These are phyloP conservation scores for Celoporthe dispersa DNA, from an alignment of 2,329 filamentous ascomycete genomes.

Conservation along the genomic window DNA sequence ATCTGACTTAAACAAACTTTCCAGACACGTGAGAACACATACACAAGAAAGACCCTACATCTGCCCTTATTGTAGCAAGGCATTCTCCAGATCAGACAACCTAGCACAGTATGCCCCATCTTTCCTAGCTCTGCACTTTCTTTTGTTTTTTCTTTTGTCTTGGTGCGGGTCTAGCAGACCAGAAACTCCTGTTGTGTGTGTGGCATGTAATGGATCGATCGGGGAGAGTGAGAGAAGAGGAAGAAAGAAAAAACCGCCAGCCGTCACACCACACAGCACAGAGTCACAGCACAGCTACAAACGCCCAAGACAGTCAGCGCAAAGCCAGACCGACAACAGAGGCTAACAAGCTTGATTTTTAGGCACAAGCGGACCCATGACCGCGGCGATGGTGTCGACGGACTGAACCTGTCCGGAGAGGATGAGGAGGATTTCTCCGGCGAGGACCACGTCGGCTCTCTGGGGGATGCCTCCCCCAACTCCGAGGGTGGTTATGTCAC, in stretches of 20 bases:
- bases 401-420: constrained; percentile 73
- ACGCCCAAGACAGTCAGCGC: constrained; percentile 36
- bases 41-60: constrained; percentile 99
- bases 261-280: constrained; percentile 38
- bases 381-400: constrained; percentile 64
- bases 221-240: constrained; percentile 29
- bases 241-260: constrained; percentile 37
- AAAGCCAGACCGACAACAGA: constrained; percentile 25
- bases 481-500: constrained; percentile 68
- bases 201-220: constrained; percentile 40
- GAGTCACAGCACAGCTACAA: constrained; percentile 42
- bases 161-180: constrained; percentile 38
- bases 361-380: constrained; percentile 84
- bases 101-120: constrained; percentile 82
- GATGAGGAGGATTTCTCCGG: constrained; percentile 83
- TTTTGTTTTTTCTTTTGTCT: constrained; percentile 39
- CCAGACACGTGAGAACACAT: constrained; percentile 97
- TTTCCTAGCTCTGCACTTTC: constrained; percentile 40
- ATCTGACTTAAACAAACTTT: constrained; percentile 49
- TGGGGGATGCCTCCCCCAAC: constrained; percentile 77
- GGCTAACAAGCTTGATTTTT: constrained; percentile 50
- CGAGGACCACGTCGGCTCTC: constrained; percentile 80
- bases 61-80: constrained; percentile 97
- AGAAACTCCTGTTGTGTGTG: constrained; percentile 47
- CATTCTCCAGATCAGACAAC: constrained; percentile 97